These are phyloP conservation scores for Pleurotus giganteus DNA, from an alignment of 768 basidiomycete genomes.

Conservation along the genomic window DNA sequence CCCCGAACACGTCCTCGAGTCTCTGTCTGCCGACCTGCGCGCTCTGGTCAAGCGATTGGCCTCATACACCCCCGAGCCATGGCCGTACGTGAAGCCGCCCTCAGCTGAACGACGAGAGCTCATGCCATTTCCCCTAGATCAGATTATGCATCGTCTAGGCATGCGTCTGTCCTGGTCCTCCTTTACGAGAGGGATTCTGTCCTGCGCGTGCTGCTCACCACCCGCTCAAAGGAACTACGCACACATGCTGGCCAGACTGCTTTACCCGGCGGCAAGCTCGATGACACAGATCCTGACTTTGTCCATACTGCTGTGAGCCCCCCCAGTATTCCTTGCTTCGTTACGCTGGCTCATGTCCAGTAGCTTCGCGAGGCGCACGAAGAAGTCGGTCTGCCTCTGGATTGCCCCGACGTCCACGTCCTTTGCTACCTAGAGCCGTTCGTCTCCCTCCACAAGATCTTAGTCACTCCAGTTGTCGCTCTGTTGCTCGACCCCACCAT, in stretches of 20 bases:
- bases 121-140: neutral
- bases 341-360: neutral
- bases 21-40: neutral
- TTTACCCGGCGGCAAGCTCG: constrained; percentile 78
- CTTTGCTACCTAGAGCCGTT: constrained; percentile 65
- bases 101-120: neutral
- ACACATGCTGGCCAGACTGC: constrained; percentile 83
- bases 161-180: constrained; percentile 78
- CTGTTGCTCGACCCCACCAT: constrained; percentile 55
- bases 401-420: constrained; percentile 54
- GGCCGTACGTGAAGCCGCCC: neutral
- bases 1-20: neutral
- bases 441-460: constrained; percentile 60
- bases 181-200: constrained; percentile 69
- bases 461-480: constrained; percentile 81
- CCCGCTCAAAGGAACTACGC: constrained; percentile 72
- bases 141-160: constrained; percentile 30
- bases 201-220: constrained; percentile 80
- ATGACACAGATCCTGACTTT: constrained; percentile 60
- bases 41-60: neutral
- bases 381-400: constrained; percentile 71
- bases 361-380: constrained; percentile 72
- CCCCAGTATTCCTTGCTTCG: neutral
- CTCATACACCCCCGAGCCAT: constrained; percentile 1
- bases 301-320: constrained; percentile 72